These are phyloP conservation scores for Hawksworthiomyces lignivorus DNA, from an alignment of 2,329 filamentous ascomycete genomes.

Conservation along the genomic window DNA sequence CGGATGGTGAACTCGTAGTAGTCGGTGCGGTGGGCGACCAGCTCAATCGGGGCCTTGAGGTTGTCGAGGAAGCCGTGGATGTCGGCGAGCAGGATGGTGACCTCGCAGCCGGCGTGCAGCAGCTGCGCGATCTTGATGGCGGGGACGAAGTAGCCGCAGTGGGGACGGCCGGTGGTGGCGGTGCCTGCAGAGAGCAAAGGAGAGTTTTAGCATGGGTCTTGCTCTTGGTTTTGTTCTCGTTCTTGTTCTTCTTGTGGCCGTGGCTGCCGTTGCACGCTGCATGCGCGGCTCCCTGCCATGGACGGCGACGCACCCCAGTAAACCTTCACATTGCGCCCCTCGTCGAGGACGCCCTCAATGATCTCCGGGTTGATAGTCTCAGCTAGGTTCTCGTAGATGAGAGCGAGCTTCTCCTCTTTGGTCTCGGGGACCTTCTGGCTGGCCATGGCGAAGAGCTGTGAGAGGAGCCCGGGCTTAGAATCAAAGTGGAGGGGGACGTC, in stretches of 20 bases:
- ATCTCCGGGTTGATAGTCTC: slow-evolving; percentile 82
- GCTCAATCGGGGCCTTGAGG: slow-evolving; percentile 79
- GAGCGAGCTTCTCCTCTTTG: slow-evolving; percentile 50
- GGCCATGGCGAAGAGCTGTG: slow-evolving; percentile 14
- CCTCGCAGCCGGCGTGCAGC: slow-evolving; percentile 73
- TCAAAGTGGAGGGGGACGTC: not conserved
- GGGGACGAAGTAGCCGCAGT: slow-evolving; percentile 84
- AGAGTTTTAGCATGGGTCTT: too few species aligned
- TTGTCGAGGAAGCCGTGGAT: slow-evolving; percentile 73
- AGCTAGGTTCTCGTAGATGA: slow-evolving; percentile 74
- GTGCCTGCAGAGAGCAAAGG: slow-evolving; percentile 42
- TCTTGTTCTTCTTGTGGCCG: not conserved
- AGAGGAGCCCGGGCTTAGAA: too few species aligned
- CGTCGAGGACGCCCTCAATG: slow-evolving; percentile 62
- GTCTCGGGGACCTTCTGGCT: slow-evolving; percentile 13
- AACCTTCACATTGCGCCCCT: slow-evolving; percentile 65
- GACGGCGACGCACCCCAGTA: slow-evolving; percentile 61
- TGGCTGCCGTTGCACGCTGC: too few species aligned
- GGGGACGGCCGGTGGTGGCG: slow-evolving; percentile 78
- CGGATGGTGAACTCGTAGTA: slow-evolving; percentile 79
- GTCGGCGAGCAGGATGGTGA: slow-evolving; percentile 70
- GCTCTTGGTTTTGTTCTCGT: not conserved
- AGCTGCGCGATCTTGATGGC: slow-evolving; percentile 87
- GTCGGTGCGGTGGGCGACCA: slow-evolving; percentile 71
- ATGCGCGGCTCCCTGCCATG: too few species aligned